Conservation (phyloP, 805 yeast genomes). For the Blastobotrys chiropterorum region DNA sequence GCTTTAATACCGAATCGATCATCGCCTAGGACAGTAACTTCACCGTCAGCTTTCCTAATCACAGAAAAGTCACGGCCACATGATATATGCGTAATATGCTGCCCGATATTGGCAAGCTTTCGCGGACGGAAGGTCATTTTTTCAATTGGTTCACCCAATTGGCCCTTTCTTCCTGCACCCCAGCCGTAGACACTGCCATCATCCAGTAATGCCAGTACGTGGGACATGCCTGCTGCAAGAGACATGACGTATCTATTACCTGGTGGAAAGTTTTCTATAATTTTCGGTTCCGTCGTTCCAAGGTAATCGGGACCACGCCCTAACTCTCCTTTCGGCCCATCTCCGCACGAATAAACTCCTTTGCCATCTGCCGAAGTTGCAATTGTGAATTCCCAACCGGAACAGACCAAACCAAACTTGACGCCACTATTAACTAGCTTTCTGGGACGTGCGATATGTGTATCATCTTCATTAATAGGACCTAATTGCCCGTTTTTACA, state of each 20-base stretch:
- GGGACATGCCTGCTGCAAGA: constrained; percentile 30
- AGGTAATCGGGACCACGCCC: constrained; percentile 41
- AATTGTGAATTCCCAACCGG: constrained; percentile 74
- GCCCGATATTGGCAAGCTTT: constrained; percentile 6
- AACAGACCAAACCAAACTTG: constrained; percentile 32
- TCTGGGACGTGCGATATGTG: background rate
- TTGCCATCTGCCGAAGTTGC: constrained; percentile 36
- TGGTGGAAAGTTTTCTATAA: constrained; percentile 17
- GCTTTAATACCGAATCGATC: constrained; percentile 24
- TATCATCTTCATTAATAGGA: background rate
- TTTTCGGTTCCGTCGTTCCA: constrained; percentile 2
- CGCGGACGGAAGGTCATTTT: constrained; percentile 6
- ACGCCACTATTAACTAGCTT: constrained; percentile 11
- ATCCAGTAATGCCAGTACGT: constrained; percentile 25
- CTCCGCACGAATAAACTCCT: constrained; percentile 49
- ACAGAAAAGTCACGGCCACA: constrained; percentile 60
- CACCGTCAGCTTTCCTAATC: constrained; percentile 22
- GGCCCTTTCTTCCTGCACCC: constrained; percentile 66
- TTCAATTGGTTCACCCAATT: constrained; percentile 30
- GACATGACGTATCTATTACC: constrained; percentile 12
- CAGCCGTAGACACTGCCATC: constrained; percentile 51
- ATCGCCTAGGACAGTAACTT: constrained; percentile 32
- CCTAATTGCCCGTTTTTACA: constrained; percentile 52
- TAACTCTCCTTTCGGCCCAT: constrained; percentile 68
- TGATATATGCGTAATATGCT: constrained; percentile 19